Evolutionary conservation across 768 basidiomycete species (phyloP), one percentile per base, ranked within the genome.

Genomic region (Gymnopilus junonius): DNA sequence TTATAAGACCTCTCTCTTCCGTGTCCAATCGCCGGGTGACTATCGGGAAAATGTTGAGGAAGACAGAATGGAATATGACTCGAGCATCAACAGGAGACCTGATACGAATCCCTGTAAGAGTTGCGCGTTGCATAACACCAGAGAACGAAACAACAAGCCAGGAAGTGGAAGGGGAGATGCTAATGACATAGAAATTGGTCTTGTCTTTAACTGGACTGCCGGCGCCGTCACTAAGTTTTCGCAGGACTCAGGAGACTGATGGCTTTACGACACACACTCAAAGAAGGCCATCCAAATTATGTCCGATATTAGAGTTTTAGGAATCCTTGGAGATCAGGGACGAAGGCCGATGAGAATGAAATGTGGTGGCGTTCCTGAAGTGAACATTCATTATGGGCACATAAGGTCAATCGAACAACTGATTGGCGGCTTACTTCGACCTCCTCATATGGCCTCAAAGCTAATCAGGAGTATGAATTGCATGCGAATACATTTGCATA

Each of bases 1-100:
- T 71, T 59, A 93, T 91, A 60, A 84, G 74, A 39, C 88, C 82
- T 57, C 92, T 80, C 74, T 94, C 92, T 64, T 91, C 90, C 17
- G 86, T 86, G 75, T 92, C 90, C 54, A 94, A 77, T 56, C 92
- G 85, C 59, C 90, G 83, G 46, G 88, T 85, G 69, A 93, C 89
- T 83, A 92, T 91, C 51, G 90, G 90, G n/a, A 92, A 78, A n/a
- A 88, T 76, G 54, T 83, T 78, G 55, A 85, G 79, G 37, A 82
- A 77, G 31, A 93, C 92, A 31, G 89, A 90, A 70, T 92, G 89
- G 74, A 93, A 92, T 72, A 93, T 85, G 65, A 87, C 73, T 14
- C 83, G 79, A 54, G 84, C 83, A 67, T 85, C 83, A 29, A 80
- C 73, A 17, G 84, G 83, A 23, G 83, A 84, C 67, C 83, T 76